These are phyloP conservation scores for Yueomyces sinensis DNA, from an alignment of 805 yeast species.

Conservation along the genomic window DNA sequence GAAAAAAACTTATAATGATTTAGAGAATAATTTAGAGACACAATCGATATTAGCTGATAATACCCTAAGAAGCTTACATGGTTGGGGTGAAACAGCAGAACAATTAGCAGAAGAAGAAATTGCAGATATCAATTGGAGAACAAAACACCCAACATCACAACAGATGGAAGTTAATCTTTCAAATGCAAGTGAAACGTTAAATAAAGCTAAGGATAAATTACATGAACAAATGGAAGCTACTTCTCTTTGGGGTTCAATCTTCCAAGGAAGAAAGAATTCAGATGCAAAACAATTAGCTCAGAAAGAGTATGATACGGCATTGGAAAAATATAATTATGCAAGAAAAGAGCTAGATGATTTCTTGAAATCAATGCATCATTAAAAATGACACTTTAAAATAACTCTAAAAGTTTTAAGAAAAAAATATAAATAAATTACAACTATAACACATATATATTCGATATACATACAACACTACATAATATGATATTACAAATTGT, in stretches of 20 bases:
- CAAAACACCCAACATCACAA: not conserved
- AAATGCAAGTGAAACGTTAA: not conserved
- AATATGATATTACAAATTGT: too few species aligned
- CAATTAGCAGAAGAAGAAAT: conserved; percentile 31
- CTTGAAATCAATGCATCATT: too few species aligned
- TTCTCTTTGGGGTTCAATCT: not conserved
- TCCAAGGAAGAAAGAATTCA: not conserved
- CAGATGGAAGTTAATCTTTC: not conserved
- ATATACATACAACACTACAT: too few species aligned
- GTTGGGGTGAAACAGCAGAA: conserved; percentile 35
- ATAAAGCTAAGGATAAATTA: too few species aligned
- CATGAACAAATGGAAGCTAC: not conserved
- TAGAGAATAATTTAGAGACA: conserved; percentile 15
- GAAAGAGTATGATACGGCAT: not conserved
- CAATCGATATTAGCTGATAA: conserved; percentile 24
- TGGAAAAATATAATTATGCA: not conserved
- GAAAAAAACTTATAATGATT: conserved; percentile 20
- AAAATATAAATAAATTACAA: too few species aligned
- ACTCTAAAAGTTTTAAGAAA: too few species aligned
- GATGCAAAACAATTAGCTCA: not conserved
- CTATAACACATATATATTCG: too few species aligned
- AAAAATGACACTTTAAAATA: too few species aligned
- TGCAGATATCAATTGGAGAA: conserved; percentile 24
- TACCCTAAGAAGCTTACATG: conserved; percentile 27
- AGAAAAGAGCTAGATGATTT: conserved; percentile 1